These are phyloP conservation scores for Lasiodiplodia sp. DNA, from an alignment of 2,329 filamentous ascomycete species.

Conservation along the genomic window DNA sequence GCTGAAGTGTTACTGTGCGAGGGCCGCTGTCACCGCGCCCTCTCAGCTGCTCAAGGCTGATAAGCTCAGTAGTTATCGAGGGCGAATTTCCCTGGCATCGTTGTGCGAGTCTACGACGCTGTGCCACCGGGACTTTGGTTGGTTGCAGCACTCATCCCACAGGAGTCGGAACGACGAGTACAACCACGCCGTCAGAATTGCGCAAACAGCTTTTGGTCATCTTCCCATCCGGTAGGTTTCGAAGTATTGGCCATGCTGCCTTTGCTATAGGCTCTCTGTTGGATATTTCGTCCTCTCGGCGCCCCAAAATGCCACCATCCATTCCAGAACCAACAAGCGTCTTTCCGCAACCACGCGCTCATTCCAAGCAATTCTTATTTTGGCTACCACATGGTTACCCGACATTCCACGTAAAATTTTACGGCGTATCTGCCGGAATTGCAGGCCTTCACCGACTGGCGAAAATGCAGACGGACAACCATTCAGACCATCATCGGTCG, in stretches of 20 bases:
- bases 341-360: background rate
- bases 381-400: background rate
- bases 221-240: background rate
- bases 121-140: background rate
- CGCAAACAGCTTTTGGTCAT: background rate
- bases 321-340: background rate
- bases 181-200: background rate
- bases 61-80: no score
- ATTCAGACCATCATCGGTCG: background rate
- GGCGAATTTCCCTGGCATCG: background rate
- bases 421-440: background rate
- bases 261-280: background rate
- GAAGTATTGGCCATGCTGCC: background rate
- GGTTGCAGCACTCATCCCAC: background rate
- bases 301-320: background rate
- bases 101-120: slow-evolving; percentile 6
- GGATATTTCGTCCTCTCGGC: background rate
- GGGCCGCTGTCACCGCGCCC: no score
- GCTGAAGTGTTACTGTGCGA: background rate
- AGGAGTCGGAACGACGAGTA: background rate
- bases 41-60: slow-evolving; percentile 2
- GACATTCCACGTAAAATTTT: background rate
- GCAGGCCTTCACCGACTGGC: background rate
- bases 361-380: background rate
- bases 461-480: background rate